Base-by-base conservation (phyloP, 2,329 filamentous ascomycete genomes). In the Colletotrichum sp. region DNA sequence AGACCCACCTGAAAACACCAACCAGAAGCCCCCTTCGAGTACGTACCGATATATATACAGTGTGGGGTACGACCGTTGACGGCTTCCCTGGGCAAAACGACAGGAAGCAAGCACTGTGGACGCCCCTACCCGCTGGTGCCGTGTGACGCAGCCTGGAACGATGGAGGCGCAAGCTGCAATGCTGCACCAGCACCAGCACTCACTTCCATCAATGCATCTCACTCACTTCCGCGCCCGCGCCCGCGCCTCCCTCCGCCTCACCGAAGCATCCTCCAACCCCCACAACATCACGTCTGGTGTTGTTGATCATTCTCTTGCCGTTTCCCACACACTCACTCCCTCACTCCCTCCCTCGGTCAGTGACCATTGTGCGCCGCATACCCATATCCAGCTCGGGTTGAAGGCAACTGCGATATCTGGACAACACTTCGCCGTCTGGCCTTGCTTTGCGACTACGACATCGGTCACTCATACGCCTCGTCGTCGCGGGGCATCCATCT, bases 91-190 rank as follows among this genome's bases (percentile, higher is more conserved):
- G n/a, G n/a, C 28, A n/a, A 62, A 62, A 62, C 9, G 3, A 62
- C 18, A 30, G 44, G 12, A 52, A 8, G n/a, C n/a, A 24, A 28
- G 55, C 65, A 73, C 71, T 69, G 71, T 73, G 32, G 2, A 18
- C 34, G 55, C 55, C 39, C 55, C 36, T 52, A 34, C 18, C 30
- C 39, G 55, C 24, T 28, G 55, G 55, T 59, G 55, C 69, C 55
- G 69, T 68, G 69, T 76, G 63, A 76, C 73, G 63, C 69, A 63
- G 62, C 63, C 73, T 73, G 73, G 69, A 76, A 72, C 73, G 69
- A 64, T 26, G 68, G 72, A 75, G 68, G 72, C 72, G 68, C 72
- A 71, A 74, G 72, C 72, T 71, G 71, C 26, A 60, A 68, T 52
- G 44, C 44, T 52, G 44, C 44, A 39, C 34, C 34, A 36, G 34